phyloP scores from a whole-genome alignment of 495 filamentous ascomycete species.

The Talaromyces proteolyticus region DNA sequence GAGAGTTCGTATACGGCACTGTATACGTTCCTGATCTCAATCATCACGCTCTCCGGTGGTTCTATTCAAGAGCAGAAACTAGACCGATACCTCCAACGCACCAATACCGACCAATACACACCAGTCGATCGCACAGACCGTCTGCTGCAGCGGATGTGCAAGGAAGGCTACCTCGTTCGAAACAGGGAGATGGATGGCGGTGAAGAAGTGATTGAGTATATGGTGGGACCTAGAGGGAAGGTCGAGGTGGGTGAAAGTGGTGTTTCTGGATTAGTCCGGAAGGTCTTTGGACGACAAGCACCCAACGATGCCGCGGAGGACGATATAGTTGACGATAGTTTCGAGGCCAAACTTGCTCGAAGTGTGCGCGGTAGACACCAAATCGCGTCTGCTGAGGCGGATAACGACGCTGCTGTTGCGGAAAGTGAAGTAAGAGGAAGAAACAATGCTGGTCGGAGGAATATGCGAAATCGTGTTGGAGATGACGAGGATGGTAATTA shows the following conservation, averaged over 20 bases:
- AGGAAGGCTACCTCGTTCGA: constrained; percentile 76
- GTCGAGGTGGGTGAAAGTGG: constrained; percentile 72
- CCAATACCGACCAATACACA: constrained; percentile 71
- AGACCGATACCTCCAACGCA: constrained; percentile 63
- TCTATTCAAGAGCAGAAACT: constrained; percentile 67
- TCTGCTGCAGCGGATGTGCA: constrained; percentile 66
- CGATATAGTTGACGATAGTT: constrained; percentile 6
- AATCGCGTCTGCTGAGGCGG: background rate
- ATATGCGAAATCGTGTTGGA: background rate
- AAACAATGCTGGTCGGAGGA: background rate
- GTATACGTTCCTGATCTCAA: constrained; percentile 70
- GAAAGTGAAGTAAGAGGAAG: background rate
- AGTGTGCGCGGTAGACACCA: background rate
- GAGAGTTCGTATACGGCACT: constrained; percentile 77
- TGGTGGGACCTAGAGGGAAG: constrained; percentile 79
- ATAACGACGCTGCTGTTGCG: background rate
- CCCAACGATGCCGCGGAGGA: constrained; percentile 19
- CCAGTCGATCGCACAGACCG: constrained; percentile 72
- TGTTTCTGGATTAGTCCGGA: constrained; percentile 62
- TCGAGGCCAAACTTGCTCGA: constrained; percentile 6
- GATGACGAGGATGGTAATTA: constrained; percentile 6
- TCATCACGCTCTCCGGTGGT: constrained; percentile 70
- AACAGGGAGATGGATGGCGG: constrained; percentile 60
- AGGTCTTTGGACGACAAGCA: constrained; percentile 44
- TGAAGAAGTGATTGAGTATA: constrained; percentile 72